Base-by-base conservation (phyloP, 345 rosid genomes). In the Linum usitatissimum region DNA sequence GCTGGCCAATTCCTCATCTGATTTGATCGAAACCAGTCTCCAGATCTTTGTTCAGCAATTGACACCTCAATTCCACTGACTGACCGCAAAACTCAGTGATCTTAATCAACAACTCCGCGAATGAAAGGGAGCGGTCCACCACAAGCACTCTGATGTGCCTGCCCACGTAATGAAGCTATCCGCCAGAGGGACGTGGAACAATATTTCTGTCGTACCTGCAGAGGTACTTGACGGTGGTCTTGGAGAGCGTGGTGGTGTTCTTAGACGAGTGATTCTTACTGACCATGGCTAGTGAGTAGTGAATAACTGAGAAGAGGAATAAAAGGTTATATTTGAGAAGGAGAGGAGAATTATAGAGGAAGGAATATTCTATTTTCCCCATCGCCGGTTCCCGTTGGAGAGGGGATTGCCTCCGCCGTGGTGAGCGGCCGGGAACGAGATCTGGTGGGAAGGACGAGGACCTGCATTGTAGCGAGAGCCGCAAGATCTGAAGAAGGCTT, bases 171-270 rank as follows among this genome's bases (percentile, higher is more conserved):
- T 97, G 93, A 38, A 89, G 91, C 66, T 78, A 68, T 28, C 94
- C 91, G 75, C 89, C 96, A 3, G 70, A 51, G 19, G 79, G 73
- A 58, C 99, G 97, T 31, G 81, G 97, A 10, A 67, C 59, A 48
- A 93, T 87, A 76, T 56, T 83, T 6, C 99, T 97, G 53, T 83
- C 83, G 39, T 93, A 93, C 68, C 96, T 93, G 72, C 96, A 89
- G 12, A 93, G 81, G 63, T 89, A 87, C 79, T 93, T 93, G 39
- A 87, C 64, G 53, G 62, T 51, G 8, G 48, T 60, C 0, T 63
- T 0, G n/a, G n/a, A n/a, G n/a, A n/a, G n/a, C 49, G 49, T 13
- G 12, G 49, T 14, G 10, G 3, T 14, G 55, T 9, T 59, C 13
- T 14, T 68, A n/a, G n/a, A n/a, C n/a, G n/a, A n/a, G n/a, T n/a